These are phyloP conservation scores for Pythium guiyangense DNA, from an alignment of 352 stramenopile genomes.

Conservation along the genomic window DNA sequence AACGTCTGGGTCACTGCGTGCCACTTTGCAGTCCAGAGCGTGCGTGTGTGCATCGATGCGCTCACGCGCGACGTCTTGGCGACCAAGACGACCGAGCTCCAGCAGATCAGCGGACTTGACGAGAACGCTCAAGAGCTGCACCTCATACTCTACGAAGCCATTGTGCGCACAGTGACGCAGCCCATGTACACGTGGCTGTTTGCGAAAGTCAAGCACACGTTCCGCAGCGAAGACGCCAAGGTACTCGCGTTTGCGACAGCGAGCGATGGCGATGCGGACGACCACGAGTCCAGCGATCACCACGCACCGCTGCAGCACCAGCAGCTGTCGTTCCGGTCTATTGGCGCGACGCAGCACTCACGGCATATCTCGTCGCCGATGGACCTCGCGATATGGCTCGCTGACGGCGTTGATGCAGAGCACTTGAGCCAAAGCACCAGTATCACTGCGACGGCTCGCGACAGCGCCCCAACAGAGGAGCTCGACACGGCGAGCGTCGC, in stretches of 20 bases:
- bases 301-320: conserved; percentile 10
- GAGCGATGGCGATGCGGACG: not conserved
- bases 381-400: conserved; percentile 10
- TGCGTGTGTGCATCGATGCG: conserved; percentile 25
- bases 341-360: conserved; percentile 13
- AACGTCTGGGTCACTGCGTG: conserved; percentile 23
- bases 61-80: conserved; percentile 30
- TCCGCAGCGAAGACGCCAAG: conserved; percentile 20
- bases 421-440: not conserved
- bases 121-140: conserved; percentile 27
- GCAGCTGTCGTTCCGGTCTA: conserved; percentile 10
- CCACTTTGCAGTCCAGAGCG: conserved; percentile 17
- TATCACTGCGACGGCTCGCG: too few species aligned
- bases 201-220: conserved; percentile 33
- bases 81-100: conserved; percentile 31
- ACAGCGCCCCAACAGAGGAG: too few species aligned
- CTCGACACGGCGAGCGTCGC: too few species aligned
- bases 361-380: conserved; percentile 7
- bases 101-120: conserved; percentile 42
- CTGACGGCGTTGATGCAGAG: not conserved
- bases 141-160: conserved; percentile 27
- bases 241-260: not conserved
- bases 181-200: conserved; percentile 33
- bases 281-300: not conserved
- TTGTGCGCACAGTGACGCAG: conserved; percentile 28